phyloP scores from a whole-genome alignment of 805 yeast species.

The Candida piceae region DNA sequence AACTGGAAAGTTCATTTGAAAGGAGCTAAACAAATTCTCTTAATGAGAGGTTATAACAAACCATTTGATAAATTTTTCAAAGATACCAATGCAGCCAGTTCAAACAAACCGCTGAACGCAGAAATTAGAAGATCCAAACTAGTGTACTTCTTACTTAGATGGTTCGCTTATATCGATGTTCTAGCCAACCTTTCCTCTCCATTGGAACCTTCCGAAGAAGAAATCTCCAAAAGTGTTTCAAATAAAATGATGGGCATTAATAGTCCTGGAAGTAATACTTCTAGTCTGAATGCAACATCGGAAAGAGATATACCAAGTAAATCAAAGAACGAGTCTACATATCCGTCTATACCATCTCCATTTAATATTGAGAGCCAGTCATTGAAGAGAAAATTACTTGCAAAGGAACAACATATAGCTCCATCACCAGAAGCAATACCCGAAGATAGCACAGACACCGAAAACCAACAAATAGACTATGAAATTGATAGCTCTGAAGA shows the following conservation, averaged over 20 bases:
- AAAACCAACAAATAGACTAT: constrained; percentile 24
- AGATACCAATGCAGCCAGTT: constrained; percentile 14
- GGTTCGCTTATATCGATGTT: constrained; percentile 67
- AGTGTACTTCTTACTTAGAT: constrained; percentile 53
- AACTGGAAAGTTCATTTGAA: constrained; percentile 61
- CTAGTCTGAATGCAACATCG: no score
- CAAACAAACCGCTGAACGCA: constrained; percentile 13
- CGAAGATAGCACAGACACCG: constrained; percentile 1
- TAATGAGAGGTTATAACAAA: constrained; percentile 42
- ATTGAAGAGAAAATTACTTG: no score
- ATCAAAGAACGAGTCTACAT: no score
- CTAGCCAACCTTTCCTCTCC: constrained; percentile 60
- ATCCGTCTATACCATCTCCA: no score
- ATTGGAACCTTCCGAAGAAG: constrained; percentile 24
- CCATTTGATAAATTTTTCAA: constrained; percentile 25
- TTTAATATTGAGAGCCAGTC: no score
- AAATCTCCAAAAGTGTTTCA: constrained; percentile 8
- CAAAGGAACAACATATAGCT: no score
- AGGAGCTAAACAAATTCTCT: constrained; percentile 63
- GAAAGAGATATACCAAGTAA: no score
- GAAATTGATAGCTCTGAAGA: constrained; percentile 18
- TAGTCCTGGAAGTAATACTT: no score
- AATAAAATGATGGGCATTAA: no score
- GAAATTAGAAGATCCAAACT: constrained; percentile 34
- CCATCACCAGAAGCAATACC: neutral